Evolutionary conservation across 2,329 filamentous ascomycete species (phyloP).

Genomic region (Diaporthe batatas): DNA sequence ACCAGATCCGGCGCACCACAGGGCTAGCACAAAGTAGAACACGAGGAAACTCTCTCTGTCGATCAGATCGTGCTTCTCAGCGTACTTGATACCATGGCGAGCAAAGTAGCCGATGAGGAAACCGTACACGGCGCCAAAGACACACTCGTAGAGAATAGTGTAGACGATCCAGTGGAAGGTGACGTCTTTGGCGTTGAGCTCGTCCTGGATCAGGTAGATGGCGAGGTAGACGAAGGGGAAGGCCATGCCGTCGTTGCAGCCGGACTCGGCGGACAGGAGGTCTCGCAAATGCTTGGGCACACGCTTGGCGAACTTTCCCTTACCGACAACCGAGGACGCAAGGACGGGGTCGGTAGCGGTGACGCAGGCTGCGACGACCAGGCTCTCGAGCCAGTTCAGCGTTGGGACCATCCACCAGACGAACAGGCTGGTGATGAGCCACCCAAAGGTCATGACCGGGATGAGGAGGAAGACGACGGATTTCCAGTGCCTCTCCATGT

Average conservation of each 20-base stretch:
- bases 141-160: constrained; percentile 93
- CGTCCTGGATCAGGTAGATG: constrained; percentile 88
- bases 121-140: constrained; percentile 91
- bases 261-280: constrained; percentile 93
- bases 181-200: constrained; percentile 76
- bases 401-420: constrained; percentile 90
- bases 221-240: constrained; percentile 97
- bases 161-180: constrained; percentile 89
- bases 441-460: constrained; percentile 97
- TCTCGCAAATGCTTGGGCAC: constrained; percentile 98
- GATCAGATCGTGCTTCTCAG: constrained; percentile 87
- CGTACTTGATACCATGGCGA: constrained; percentile 88
- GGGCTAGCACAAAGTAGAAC: constrained; percentile 96
- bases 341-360: constrained; percentile 97
- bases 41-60: constrained; percentile 98
- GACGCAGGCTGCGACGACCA: constrained; percentile 90
- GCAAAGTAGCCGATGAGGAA: constrained; percentile 90
- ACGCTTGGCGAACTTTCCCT: constrained; percentile 97
- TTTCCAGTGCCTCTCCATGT: constrained; percentile 98
- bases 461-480: constrained; percentile 90
- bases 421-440: constrained; percentile 92
- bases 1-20: constrained; percentile 95
- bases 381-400: constrained; percentile 89
- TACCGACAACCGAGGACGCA: constrained; percentile 97
- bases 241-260: constrained; percentile 99